Evolutionary conservation across 805 yeast species (phyloP).

Genomic region (Yamadazyma takamatsuzukensis): DNA sequence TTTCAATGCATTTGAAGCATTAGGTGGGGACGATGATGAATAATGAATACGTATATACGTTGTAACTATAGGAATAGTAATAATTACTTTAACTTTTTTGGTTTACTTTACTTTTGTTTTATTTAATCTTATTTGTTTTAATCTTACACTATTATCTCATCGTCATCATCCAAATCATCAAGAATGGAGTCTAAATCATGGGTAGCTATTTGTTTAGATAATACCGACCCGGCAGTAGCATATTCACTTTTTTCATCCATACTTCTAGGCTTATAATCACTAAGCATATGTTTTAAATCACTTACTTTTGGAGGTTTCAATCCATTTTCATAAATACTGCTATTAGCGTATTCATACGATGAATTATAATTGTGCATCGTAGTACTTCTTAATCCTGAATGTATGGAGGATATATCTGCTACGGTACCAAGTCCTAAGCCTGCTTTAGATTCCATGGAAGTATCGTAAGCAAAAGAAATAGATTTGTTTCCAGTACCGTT

Average conservation of each 20-base stretch:
- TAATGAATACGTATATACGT: slow-evolving; percentile 4
- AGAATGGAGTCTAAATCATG: slow-evolving; percentile 34
- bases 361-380: slow-evolving; percentile 6
- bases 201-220: slow-evolving; percentile 27
- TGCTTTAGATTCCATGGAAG: slow-evolving; percentile 12
- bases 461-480: neutral
- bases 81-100: neutral
- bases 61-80: neutral
- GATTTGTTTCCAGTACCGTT: slow-evolving; percentile 8
- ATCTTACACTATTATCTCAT: slow-evolving; percentile 12
- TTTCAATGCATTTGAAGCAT: slow-evolving; percentile 81
- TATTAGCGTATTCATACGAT: slow-evolving; percentile 13
- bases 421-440: slow-evolving; percentile 36
- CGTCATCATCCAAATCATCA: slow-evolving; percentile 31
- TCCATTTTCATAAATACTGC: slow-evolving; percentile 15
- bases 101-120: neutral
- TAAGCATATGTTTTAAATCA: slow-evolving; percentile 31
- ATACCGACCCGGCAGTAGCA: slow-evolving; percentile 21
- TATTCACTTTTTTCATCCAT: neutral
- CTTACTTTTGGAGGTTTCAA: slow-evolving; percentile 27
- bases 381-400: slow-evolving; percentile 25
- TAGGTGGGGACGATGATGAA: slow-evolving; percentile 56
- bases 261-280: slow-evolving; percentile 6
- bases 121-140: neutral
- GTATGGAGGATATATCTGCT: slow-evolving; percentile 38